Base-by-base conservation (phyloP, 73 alveolate species). In the Stentor roeselii region DNA sequence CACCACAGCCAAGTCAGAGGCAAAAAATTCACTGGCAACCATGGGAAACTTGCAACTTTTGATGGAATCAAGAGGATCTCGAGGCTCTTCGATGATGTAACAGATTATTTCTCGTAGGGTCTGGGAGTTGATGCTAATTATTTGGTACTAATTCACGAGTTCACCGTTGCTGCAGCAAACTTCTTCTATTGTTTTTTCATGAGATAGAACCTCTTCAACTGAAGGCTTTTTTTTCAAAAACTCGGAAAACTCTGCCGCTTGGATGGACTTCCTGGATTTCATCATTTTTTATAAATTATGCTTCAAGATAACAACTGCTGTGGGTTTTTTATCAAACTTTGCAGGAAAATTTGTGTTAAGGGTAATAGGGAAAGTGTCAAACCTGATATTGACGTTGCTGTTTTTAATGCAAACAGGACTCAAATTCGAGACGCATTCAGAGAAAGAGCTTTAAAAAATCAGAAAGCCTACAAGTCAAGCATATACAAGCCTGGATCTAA, bases 11-110 rank as follows among this genome's bases (percentile, higher is more conserved):
- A 67, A 32, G 34, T 67, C 80, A 2, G 42, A 15, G 21, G 80
- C 41, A 67, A 67, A 67, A 67, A 67, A 67, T 34, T 67, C 41
- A 2, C 80, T 67, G n/a, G 80, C 80, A 11, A 67, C 80, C 41
- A 67, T 36, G 34, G 80, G 80, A 67, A 30, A 67, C 34, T 67
- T 67, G 41, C 37, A 67, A 67, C 42, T 40, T 67, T 32, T n/a
- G 21, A 21, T 67, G 27, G n/a, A 21, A 32, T 67, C 41, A 30
- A 40, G 27, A 30, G n/a, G 41, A 11, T 67, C 80, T 27, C 27
- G 37, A 67, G 80, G 80, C 37, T 67, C 80, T 67, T 67, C 80
- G 21, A 32, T 67, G 1, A 67, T 67, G 27, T 21, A 21, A 21
- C 41, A 11, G 42, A 67, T 0, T 67, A 67, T 14, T 21, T 21